Base-by-base conservation (phyloP, 139 green algal genomes). In the Gonium pectorale region DNA sequence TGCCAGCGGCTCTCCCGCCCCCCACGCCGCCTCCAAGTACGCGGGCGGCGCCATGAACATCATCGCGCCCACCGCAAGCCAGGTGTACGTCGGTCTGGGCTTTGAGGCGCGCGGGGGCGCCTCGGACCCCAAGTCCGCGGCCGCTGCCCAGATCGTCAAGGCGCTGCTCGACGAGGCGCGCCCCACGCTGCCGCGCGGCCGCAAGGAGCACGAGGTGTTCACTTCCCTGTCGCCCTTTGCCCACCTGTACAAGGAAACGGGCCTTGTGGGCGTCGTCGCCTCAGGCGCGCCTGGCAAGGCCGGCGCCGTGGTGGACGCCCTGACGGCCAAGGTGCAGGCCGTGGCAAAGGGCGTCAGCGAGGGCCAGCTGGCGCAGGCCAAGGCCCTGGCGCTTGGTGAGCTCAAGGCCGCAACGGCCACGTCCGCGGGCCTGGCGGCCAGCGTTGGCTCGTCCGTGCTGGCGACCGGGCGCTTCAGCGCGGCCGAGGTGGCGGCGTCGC, bases 91-190 rank as follows among this genome's bases (percentile, higher is more conserved):
- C 13, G 87, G 79, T 9, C 79, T 94, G 31, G 91, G 87, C 29
- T 91, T 90, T 46, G 91, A 92, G 86, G 87, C 89, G 69, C 89
- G 87, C 71, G 91, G 91, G 17, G 91, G 91, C 1, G 86, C 92
- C 40, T 49, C 52, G 26, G 86, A 92, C 70, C 5, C 77, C 69
- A 94, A 94, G 87, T 63, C 75, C 13, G 80, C 83, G 9, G 91
- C 91, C 5, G 15, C 87, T 3, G 81, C 91, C n/a, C 66, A 72
- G 2, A 86, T 94, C 17, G 71, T 83, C n/a, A 90, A 90, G 72
- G 83, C 80, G n/a, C 88, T 94, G 81, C 83, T 94, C 46, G 85
- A 91, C 51, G 86, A 77, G 56, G 62, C 78, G 19, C 75, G 81
- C 22, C 77, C 86, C 49, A 83, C 85, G 62, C 71, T 94, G 85